These are phyloP conservation scores for Paramyrothecium sp. DNA, from an alignment of 2,329 filamentous ascomycete genomes.

Conservation along the genomic window DNA sequence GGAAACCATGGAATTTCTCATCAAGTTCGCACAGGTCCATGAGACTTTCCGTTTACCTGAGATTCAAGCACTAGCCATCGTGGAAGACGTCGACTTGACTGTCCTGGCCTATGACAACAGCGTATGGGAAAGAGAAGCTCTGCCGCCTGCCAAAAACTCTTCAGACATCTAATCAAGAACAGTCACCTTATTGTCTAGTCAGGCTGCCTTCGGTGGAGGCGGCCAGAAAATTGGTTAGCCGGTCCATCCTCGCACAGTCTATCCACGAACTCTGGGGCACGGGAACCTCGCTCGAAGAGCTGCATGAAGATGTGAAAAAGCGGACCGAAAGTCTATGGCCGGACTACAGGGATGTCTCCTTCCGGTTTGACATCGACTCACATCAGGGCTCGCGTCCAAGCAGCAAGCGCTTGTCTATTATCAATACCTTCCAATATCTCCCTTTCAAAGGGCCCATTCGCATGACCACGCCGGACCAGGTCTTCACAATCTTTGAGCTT, in stretches of 20 bases:
- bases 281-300: slow-evolving; percentile 62
- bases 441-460: slow-evolving; percentile 74
- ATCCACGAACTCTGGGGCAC: slow-evolving; percentile 89
- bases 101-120: slow-evolving; percentile 72
- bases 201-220: slow-evolving; percentile 62
- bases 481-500: slow-evolving; percentile 81
- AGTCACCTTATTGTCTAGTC: slow-evolving; percentile 88
- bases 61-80: slow-evolving; percentile 72
- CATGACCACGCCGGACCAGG: slow-evolving; percentile 70
- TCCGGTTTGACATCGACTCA: slow-evolving; percentile 83
- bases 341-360: slow-evolving; percentile 62
- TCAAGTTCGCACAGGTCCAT: slow-evolving; percentile 86
- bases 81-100: slow-evolving; percentile 66
- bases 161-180: slow-evolving; percentile 2
- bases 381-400: slow-evolving; percentile 71
- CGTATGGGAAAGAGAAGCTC: slow-evolving; percentile 48
- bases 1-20: slow-evolving; percentile 68
- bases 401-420: slow-evolving; percentile 66
- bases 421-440: slow-evolving; percentile 79
- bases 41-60: slow-evolving; percentile 89
- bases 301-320: slow-evolving; percentile 64
- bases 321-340: slow-evolving; percentile 65
- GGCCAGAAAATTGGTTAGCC: slow-evolving; percentile 65
- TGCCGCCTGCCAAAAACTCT: slow-evolving; percentile 7
- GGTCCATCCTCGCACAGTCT: slow-evolving; percentile 78